Evolutionary conservation across 2,329 filamentous ascomycete species (phyloP), one percentile per base, ranked within the genome.

Genomic region (Septoria linicola): DNA sequence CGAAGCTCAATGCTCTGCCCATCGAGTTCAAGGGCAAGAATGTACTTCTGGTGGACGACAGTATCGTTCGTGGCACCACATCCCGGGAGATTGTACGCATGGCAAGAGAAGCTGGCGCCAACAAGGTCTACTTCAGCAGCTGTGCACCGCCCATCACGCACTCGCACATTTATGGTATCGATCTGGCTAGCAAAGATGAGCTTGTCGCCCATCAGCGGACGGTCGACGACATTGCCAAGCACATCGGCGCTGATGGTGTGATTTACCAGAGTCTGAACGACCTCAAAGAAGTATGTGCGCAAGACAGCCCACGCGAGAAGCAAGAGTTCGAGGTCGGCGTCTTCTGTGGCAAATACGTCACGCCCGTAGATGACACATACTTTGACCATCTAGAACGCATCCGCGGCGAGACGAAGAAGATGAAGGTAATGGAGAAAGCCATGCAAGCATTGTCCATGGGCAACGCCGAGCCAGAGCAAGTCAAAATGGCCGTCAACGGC

Each of bases 311-410:
- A 43, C 73, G 79, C 49, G 72, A 80, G 54, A 76, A 76, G 7
- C 75, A 80, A 57, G 76, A 85, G 49, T 96, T 96, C 60, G 92
- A 97, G 67, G 84, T 95, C 2, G 91, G 92, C 47, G 91, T 96
- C 7, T 96, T 97, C 74, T 89, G 84, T 65, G 92, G 92, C 39
- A 82, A 84, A 58, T 96, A 96, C 70, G 78, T 88, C 55, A 96
- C 92, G 0, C 82, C 83, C 0, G 87, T 96, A 1, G 81, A 85
- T 1, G 79, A 84, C 5, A 84, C 80, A 31, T 96, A 96, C 72
- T 93, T 96, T 61, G 82, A 88, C 59, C 88, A 89, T 63, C 76
- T 95, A 4, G 85, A 88, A 70, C 75, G 79, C 52, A 72, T 90
- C 14, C 79, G 88, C 46, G 87, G 85, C 40, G 84, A 88, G 68